These are phyloP conservation scores for Gnomoniopsis smithogilvyi DNA, from an alignment of 2,329 filamentous ascomycete genomes.

Conservation along the genomic window DNA sequence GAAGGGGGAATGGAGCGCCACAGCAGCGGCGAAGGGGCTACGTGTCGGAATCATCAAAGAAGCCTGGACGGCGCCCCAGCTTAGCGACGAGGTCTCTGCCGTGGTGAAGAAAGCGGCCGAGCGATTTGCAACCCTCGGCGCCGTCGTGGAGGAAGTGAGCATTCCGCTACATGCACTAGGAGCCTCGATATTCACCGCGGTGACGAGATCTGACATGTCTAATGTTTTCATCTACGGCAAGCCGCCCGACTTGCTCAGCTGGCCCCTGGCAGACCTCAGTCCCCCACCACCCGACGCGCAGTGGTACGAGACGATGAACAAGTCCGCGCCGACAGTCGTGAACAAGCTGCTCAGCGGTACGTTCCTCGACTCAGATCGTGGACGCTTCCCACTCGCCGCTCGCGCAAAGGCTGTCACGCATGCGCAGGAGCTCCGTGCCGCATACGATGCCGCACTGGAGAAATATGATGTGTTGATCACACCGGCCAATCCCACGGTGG, in stretches of 20 bases:
- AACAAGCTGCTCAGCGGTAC: conserved; percentile 39
- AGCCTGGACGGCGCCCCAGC: conserved; percentile 34
- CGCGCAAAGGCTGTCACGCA: conserved; percentile 44
- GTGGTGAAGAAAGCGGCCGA: conserved; percentile 33
- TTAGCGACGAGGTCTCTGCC: conserved; percentile 34
- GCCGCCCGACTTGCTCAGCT: conserved; percentile 29
- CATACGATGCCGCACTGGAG: conserved; percentile 42
- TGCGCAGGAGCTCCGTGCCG: conserved; percentile 41
- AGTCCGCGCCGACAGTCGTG: conserved; percentile 41
- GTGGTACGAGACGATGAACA: conserved; percentile 40
- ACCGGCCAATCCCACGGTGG: conserved; percentile 43
- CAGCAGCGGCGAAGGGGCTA: conserved; percentile 34
- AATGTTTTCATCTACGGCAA: conserved; percentile 27
- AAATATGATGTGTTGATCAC: conserved; percentile 46
- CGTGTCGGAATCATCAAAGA: conserved; percentile 45
- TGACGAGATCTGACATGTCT: conserved; percentile 30
- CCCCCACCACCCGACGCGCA: conserved; percentile 32
- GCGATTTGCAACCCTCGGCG: conserved; percentile 38
- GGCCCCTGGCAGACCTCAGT: conserved; percentile 27
- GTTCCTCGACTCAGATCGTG: conserved; percentile 23
- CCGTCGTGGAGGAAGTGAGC: conserved; percentile 40
- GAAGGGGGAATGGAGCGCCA: conserved; percentile 22
- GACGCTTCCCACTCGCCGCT: conserved; percentile 26
- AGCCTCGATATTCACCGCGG: conserved; percentile 45
- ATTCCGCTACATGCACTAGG: conserved; percentile 45